These are phyloP conservation scores for Epichloe hybrida DNA, from an alignment of 2,329 filamentous ascomycete species.

Conservation along the genomic window DNA sequence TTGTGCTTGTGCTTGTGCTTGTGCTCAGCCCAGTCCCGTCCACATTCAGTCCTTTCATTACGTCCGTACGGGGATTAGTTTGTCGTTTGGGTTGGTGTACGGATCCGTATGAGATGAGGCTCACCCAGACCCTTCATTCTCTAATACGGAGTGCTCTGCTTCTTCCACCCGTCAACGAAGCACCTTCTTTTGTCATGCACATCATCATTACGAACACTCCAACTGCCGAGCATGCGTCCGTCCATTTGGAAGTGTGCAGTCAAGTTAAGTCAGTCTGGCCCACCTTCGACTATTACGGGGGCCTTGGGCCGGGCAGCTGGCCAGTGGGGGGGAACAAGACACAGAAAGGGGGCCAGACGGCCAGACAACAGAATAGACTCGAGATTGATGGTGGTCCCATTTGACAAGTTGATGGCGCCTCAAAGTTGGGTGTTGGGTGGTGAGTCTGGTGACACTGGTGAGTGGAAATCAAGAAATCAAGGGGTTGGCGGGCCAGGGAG, in stretches of 20 bases:
- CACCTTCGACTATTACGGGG: too few relatives aligned
- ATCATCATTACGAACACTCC: not conserved
- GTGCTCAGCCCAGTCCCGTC: not conserved
- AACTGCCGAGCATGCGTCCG: too few relatives aligned
- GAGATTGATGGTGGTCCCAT: too few relatives aligned
- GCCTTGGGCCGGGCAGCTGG: not conserved
- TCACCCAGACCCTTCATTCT: too few relatives aligned
- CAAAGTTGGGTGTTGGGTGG: not conserved
- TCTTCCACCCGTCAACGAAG: too few relatives aligned
- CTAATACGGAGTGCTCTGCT: too few relatives aligned
- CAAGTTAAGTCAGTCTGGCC: too few relatives aligned
- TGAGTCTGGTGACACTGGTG: too few relatives aligned
- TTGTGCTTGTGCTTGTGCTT: too few relatives aligned
- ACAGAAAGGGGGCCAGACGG: not conserved
- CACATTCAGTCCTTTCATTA: not conserved
- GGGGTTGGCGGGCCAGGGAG: conserved; percentile 3
- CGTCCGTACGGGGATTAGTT: not conserved
- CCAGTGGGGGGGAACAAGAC: not conserved
- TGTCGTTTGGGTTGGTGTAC: not conserved
- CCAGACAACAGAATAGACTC: not conserved
- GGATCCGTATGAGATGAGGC: not conserved
- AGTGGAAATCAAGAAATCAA: not conserved
- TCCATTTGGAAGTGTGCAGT: too few relatives aligned
- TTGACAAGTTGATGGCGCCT: too few relatives aligned
- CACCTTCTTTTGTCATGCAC: not conserved